Conservation (phyloP, 208 protist species). For the Angomonas ambiguus region DNA sequence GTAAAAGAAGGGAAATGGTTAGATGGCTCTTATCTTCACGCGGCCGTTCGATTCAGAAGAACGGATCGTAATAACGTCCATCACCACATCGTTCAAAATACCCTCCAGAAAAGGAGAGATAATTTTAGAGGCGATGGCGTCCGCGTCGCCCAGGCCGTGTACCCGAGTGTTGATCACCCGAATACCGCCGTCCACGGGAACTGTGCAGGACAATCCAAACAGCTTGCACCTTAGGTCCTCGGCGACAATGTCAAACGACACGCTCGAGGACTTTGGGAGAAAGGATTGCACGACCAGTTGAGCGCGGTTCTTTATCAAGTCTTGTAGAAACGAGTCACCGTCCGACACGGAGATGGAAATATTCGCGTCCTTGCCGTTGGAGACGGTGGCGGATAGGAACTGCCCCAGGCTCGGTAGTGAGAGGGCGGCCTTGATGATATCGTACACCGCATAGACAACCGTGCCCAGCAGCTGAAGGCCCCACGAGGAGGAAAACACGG, state of each 20-base stretch:
- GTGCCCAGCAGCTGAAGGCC: constrained; percentile 1
- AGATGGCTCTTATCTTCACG: not conserved
- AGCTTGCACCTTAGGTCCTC: constrained; percentile 1
- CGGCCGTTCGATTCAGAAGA: not conserved
- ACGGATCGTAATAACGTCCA: not conserved
- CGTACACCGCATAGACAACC: not conserved
- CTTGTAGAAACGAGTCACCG: not conserved
- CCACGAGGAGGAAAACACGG: not conserved
- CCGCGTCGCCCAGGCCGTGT: constrained; percentile 6
- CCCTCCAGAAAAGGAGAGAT: not conserved
- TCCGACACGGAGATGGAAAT: not conserved
- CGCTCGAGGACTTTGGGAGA: not conserved
- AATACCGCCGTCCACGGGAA: not conserved
- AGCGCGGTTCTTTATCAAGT: constrained; percentile 6
- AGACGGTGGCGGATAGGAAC: constrained; percentile 3
- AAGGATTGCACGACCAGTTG: not conserved
- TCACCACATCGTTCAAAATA: constrained; percentile 8
- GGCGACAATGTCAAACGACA: constrained; percentile 6
- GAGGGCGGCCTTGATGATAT: not conserved
- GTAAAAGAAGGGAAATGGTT: not conserved
- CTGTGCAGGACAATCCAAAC: constrained; percentile 6
- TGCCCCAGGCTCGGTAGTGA: not conserved
- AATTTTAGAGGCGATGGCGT: constrained; percentile 2
- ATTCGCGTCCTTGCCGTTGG: not conserved
- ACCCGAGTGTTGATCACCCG: not conserved